A percentile compares a stretch with the other conserved stretches of the same genome.
Conservation (phyloP, 2,329 filamentous ascomycete genomes). For the Hypocreales sp. region DNA sequence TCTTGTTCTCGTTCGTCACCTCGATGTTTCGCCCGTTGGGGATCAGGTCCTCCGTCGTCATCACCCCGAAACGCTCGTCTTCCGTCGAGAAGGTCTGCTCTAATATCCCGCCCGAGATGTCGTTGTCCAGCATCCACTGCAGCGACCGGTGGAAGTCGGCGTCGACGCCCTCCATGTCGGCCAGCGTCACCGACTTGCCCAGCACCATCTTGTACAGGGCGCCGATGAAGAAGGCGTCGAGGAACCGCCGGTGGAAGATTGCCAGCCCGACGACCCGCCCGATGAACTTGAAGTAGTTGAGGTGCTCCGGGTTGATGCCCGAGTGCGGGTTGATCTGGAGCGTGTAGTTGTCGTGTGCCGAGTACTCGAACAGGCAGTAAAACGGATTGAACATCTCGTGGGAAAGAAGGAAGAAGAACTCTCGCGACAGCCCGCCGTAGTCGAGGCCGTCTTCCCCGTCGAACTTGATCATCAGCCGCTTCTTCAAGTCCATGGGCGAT, state of each 20-base stretch:
- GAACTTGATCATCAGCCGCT: slow-evolving; percentile 98
- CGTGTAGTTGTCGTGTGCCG: slow-evolving; percentile 98
- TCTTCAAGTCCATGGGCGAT: slow-evolving; percentile 91
- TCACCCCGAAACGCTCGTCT: slow-evolving; percentile 91
- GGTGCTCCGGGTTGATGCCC: slow-evolving; percentile 95
- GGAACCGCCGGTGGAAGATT: slow-evolving; percentile 94
- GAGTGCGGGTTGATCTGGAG: slow-evolving; percentile 99
- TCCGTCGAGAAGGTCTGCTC: slow-evolving; percentile 96
- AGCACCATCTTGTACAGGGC: slow-evolving; percentile 99
- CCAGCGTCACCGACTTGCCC: slow-evolving; percentile 76
- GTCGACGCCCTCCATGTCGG: slow-evolving; percentile 98
- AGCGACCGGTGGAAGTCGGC: slow-evolving; percentile 93
- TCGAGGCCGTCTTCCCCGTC: slow-evolving; percentile 96
- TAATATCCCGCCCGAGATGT: slow-evolving; percentile 79
- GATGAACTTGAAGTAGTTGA: slow-evolving; percentile 99
- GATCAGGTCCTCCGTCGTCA: slow-evolving; percentile 86
- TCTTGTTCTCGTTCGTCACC: slow-evolving; percentile 97
- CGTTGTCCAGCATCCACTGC: slow-evolving; percentile 96
- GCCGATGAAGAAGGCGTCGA: slow-evolving; percentile 98
- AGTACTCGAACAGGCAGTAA: slow-evolving; percentile 99
- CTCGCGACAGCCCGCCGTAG: slow-evolving; percentile 91
- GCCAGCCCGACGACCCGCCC: slow-evolving; percentile 91
- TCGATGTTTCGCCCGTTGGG: slow-evolving; percentile 81
- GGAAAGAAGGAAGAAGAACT: slow-evolving; percentile 98
- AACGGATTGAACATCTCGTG: slow-evolving; percentile 99